Evolutionary conservation across 129 eudicot genomes (phyloP).

Genomic region (Arctium lappa): DNA sequence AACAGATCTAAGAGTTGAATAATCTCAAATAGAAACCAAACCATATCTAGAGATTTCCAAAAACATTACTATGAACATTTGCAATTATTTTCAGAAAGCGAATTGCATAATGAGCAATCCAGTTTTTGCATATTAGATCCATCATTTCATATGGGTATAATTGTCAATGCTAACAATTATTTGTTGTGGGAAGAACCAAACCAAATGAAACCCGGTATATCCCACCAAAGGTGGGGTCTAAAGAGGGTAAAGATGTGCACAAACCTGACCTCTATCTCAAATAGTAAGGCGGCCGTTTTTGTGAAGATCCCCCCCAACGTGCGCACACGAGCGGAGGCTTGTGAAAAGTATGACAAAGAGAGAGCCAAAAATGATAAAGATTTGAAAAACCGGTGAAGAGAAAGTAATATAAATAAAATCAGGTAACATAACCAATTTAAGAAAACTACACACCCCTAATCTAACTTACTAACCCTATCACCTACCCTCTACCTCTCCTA

Average conservation of each 20-base stretch:
- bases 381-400: too few species aligned
- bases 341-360: too few species aligned
- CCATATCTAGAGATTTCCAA: background rate
- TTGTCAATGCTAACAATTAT: background rate
- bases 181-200: background rate
- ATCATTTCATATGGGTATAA: background rate
- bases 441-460: too few species aligned
- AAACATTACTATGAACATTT: background rate
- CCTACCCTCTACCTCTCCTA: too few species aligned
- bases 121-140: background rate
- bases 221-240: background rate
- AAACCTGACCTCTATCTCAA: background rate
- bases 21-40: slow-evolving; percentile 10
- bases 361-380: too few species aligned
- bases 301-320: too few species aligned
- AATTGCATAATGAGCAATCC: background rate
- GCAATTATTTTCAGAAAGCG: background rate
- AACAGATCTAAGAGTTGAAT: slow-evolving; percentile 2
- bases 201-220: background rate
- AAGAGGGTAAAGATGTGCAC: background rate
- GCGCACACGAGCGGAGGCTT: too few species aligned
- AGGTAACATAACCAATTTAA: too few species aligned
- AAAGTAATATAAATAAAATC: too few species aligned
- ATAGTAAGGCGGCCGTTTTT: too few species aligned
- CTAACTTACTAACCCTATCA: too few species aligned